Evolutionary conservation across 257 asterid species (phyloP), one percentile per base, ranked within the genome.

Genomic region (Penstemon eatonii): DNA sequence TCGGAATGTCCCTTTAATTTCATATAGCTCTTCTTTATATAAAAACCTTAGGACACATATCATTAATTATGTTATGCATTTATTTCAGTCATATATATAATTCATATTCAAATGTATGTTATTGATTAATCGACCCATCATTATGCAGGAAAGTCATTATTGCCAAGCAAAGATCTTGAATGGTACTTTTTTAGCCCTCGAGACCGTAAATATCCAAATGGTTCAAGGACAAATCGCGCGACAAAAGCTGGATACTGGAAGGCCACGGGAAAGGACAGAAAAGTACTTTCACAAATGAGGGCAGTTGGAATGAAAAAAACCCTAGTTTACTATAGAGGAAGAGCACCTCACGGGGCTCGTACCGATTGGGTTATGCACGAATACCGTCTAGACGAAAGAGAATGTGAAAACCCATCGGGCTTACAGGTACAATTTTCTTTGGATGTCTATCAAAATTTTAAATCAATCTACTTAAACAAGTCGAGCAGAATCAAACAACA

Each of bases 281-380:
- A 86, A 75, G 98, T 92, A 0, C 86, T 68, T 59, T 92, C 98
- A 10, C 95, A 92, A 13, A 75, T 10, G 78, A 79, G 96, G 57
- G 82, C 87, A 4, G 94, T 92, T 5, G 98, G 98, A 25, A 87
- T 82, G 96, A 92, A 92, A 89, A 92, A 92, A 87, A 92, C 98
- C 86, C 86, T 89, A 72, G 96, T 92, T 67, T 92, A 86, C 68
- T 92, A 92, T 54, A 65, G 97, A 79, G 98, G 98, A 1, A 80
- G 98, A 74, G 98, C 98, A 6, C 98, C 98, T 18, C 98, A 89
- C 68, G 98, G 98, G 53, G 82, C 85, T 67, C 86, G 98, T 8
- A 89, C 92, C 0, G 98, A 79, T 78, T 92, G 98, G 98, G 92
- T 92, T 45, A 92, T 92, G 98, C 98, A 92, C 71, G 98, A 92